A percentile compares a stretch with the other conserved stretches of the same genome.
Evolutionary conservation across 768 basidiomycete species (phyloP).

Genomic region (Lepiota venenata): DNA sequence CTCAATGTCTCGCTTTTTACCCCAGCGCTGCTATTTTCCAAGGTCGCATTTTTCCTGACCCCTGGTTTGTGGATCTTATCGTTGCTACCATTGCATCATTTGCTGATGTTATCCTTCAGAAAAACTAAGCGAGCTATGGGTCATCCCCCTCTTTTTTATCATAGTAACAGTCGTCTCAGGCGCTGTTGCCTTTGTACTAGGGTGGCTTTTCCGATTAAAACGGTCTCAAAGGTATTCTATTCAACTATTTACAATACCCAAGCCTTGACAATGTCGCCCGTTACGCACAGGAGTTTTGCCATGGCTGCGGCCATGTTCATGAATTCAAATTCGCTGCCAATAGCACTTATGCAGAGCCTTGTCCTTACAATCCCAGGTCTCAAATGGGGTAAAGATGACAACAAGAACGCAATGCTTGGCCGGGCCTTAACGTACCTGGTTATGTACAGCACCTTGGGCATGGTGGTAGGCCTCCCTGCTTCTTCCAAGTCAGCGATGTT

Average conservation of each 20-base stretch:
- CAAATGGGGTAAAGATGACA: constrained; percentile 81
- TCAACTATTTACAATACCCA: not conserved
- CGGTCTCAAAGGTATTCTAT: constrained; percentile 68
- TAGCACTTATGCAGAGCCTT: constrained; percentile 90
- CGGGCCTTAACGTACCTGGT: constrained; percentile 88
- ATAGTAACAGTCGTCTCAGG: constrained; percentile 75
- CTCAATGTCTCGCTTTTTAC: constrained; percentile 91
- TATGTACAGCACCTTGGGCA: constrained; percentile 91
- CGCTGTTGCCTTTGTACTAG: constrained; percentile 58
- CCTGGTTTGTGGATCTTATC: constrained; percentile 47
- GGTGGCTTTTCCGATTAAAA: constrained; percentile 62
- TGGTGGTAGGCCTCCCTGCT: constrained; percentile 64
- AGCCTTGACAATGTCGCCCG: not conserved
- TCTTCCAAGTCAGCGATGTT: not conserved
- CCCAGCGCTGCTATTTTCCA: constrained; percentile 85
- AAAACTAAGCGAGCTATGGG: constrained; percentile 80
- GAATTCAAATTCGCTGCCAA: constrained; percentile 94
- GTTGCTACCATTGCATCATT: not conserved
- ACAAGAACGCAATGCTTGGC: constrained; percentile 85
- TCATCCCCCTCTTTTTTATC: constrained; percentile 83
- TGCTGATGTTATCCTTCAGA: constrained; percentile 29
- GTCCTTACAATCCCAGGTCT: constrained; percentile 79
- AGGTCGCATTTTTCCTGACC: constrained; percentile 89
- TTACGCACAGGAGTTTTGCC: constrained; percentile 58
- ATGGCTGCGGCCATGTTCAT: constrained; percentile 86